Base-by-base conservation (phyloP, 2,329 filamentous ascomycete species). In the Botrytis hyacinthi region DNA sequence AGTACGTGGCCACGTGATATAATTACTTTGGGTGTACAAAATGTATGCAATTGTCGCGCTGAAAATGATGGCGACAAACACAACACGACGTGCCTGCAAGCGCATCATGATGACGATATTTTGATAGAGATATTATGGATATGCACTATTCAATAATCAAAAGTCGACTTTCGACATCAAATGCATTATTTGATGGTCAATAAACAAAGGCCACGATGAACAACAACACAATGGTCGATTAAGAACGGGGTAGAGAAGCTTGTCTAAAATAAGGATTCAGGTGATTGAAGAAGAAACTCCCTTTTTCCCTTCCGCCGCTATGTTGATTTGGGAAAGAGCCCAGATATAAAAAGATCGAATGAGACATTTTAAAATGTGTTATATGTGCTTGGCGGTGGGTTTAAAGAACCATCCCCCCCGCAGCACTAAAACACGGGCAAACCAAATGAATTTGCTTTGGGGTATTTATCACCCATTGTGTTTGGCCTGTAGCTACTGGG, bases 191-290 rank as follows among this genome's bases (percentile, higher is more conserved):
- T 54, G 65, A 29, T 29, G 32, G 12, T 22, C 60, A 7, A 32
- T 57, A 29, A 29, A 57, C 51, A 57, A 57, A 67, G 22, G 65
- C 46, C 65, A 67, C 65, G 65, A 54, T 54, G 16, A 54, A n/a
- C 48, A 51, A 51, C 10, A 51, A 51, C 10, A 51, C 46, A 51
- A 26, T 26, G 9, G 46, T n/a, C 26, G 48, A 29, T 54, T 29
- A 29, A 8, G 16, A 54, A 51, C 26, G n/a, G 10, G 10, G 12
- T n/a, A 51, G 48, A 48, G 26, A 18, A 54, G 51, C 51, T n/a
- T 44, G 26, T 9, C 22, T 26, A 42, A 42, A 42, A 40, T 62
- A 40, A 42, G 22, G 10, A 62, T 40, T n/a, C 26, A 63, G 61
- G 40, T 29, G 61, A 63, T 29, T 29, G 37, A 44, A 44, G 61